Conservation (phyloP, 2,329 filamentous ascomycete genomes). For the Clonostachys rosea region DNA sequence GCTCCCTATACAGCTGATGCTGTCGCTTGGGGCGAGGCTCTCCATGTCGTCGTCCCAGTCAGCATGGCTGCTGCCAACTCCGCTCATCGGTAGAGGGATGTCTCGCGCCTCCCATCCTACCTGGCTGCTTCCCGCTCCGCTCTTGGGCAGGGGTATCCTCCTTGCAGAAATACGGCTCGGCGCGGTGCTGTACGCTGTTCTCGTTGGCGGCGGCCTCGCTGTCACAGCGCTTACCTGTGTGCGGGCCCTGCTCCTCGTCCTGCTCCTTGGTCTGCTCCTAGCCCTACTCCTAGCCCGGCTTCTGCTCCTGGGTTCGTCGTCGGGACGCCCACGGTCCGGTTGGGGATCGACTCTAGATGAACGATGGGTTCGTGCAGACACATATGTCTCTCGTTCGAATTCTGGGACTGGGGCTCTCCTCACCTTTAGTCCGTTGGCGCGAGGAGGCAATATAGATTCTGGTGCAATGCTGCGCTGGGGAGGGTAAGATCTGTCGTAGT, state of each 20-base stretch:
- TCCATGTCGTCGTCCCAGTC: slow-evolving; percentile 42
- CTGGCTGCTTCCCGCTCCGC: slow-evolving; percentile 13
- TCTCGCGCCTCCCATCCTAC: slow-evolving; percentile 15
- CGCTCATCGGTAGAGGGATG: slow-evolving; percentile 33
- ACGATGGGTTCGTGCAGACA: slow-evolving; percentile 9
- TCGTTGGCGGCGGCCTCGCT: not conserved
- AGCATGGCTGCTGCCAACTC: slow-evolving; percentile 30
- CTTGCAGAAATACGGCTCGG: slow-evolving; percentile 1
- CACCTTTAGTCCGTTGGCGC: not conserved
- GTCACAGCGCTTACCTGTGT: not conserved
- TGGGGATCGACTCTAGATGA: slow-evolving; percentile 12
- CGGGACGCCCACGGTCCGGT: not conserved
- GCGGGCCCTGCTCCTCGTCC: not conserved
- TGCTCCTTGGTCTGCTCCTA: not conserved
- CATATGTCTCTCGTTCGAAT: not conserved
- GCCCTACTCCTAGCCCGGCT: not conserved
- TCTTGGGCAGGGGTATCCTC: slow-evolving; percentile 1
- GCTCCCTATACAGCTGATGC: slow-evolving; percentile 55
- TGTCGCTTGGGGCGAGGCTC: slow-evolving; percentile 56
- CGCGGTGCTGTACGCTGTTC: not conserved
- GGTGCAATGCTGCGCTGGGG: slow-evolving; percentile 35
- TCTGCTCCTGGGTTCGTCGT: not conserved
- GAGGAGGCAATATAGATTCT: slow-evolving; percentile 14
- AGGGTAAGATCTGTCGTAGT: slow-evolving; percentile 31
- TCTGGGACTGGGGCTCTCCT: not conserved